Evolutionary conservation across 345 rosid species (phyloP).

Genomic region (Corchorus olitorius): DNA sequence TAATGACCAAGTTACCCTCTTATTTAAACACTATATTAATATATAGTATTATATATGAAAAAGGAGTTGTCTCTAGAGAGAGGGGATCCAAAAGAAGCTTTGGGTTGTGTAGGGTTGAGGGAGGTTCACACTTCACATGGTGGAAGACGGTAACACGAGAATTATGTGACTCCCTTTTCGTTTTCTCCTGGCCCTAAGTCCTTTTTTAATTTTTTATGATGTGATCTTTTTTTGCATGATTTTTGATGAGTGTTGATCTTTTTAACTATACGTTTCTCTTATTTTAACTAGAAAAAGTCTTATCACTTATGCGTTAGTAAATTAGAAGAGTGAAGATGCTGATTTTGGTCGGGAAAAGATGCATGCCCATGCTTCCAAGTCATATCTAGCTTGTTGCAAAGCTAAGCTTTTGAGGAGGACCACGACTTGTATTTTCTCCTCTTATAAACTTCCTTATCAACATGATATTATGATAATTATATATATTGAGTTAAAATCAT

Average conservation of each 20-base stretch:
- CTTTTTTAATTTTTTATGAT: not conserved
- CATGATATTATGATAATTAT: not conserved
- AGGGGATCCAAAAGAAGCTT: not conserved
- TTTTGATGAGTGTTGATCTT: not conserved
- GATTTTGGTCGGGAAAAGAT: not conserved
- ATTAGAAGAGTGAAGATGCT: too few relatives aligned
- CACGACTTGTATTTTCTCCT: not conserved
- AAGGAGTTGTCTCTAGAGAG: not conserved
- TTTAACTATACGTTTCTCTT: too few relatives aligned
- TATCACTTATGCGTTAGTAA: too few relatives aligned
- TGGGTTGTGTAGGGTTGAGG: slow-evolving; percentile 6
- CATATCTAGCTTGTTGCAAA: not conserved
- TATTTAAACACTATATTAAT: too few relatives aligned
- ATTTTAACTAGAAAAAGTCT: too few relatives aligned
- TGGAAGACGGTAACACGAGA: slow-evolving; percentile 36
- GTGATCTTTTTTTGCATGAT: slow-evolving; percentile 2
- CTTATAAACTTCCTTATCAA: not conserved
- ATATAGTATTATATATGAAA: slow-evolving; percentile 22
- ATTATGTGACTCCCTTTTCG: slow-evolving; percentile 21
- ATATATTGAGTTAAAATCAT: too few relatives aligned
- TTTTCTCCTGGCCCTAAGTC: not conserved
- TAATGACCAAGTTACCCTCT: slow-evolving; percentile 19
- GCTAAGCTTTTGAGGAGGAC: not conserved
- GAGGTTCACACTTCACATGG: slow-evolving; percentile 33
- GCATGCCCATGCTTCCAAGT: slow-evolving; percentile 7